Conservation (phyloP, 768 basidiomycete species). For the Pulveroboletus ravenelii region DNA sequence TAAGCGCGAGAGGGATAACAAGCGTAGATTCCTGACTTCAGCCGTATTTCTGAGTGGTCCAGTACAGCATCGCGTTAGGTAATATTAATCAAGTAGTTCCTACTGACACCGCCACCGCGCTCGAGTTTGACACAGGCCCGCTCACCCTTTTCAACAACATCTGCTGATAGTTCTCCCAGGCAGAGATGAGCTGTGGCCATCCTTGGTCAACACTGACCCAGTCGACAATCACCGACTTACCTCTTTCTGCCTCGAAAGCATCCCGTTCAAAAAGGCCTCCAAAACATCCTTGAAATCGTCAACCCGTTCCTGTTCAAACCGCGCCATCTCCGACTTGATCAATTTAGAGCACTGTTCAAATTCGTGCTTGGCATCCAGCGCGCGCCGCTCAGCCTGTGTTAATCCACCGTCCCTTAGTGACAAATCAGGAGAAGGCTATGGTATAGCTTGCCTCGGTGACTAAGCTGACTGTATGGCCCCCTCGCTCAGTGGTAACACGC, state of each 20-base stretch:
- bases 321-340: conserved; percentile 81
- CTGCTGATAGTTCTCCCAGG: conserved; percentile 83
- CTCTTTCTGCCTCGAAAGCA: conserved; percentile 82
- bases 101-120: background rate
- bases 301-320: conserved; percentile 91
- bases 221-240: conserved; percentile 32
- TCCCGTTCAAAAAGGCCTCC: conserved; percentile 79
- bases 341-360: conserved; percentile 86
- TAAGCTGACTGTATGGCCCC: conserved; percentile 69
- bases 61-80: conserved; percentile 5
- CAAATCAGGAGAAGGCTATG: background rate
- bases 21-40: no score
- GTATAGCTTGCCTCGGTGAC: conserved; percentile 65
- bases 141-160: conserved; percentile 51
- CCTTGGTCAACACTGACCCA: background rate
- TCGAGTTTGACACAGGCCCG: background rate
- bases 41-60: conserved; percentile 6
- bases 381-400: conserved; percentile 77
- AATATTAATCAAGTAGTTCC: background rate
- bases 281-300: conserved; percentile 88
- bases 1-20: background rate
- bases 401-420: background rate
- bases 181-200: conserved; percentile 56
- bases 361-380: conserved; percentile 78
- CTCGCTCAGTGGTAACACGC: conserved; percentile 60